Evolutionary conservation across 352 stramenopile genomes (phyloP).

Genomic region (Globisporangium echinulatum): DNA sequence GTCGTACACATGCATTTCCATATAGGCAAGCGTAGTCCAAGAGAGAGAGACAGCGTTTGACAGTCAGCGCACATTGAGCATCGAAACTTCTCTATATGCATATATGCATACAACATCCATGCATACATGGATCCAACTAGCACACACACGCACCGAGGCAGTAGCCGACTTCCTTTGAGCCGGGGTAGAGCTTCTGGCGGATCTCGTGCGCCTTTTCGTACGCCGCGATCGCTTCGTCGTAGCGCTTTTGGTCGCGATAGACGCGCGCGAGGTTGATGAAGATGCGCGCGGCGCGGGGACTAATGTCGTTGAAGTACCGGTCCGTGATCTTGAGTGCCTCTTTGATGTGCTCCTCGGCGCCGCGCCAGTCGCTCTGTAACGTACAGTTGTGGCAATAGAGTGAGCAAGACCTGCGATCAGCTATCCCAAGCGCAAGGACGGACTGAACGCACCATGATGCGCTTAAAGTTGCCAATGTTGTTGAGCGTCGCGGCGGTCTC

Average conservation of each 20-base stretch:
- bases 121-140: too few species aligned
- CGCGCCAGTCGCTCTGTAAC: constrained; percentile 48
- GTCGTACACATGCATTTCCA: too few species aligned
- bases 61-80: too few species aligned
- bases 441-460: constrained; percentile 35
- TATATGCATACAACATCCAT: too few species aligned
- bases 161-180: constrained; percentile 71
- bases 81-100: too few species aligned
- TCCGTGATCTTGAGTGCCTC: constrained; percentile 74
- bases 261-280: constrained; percentile 75
- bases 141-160: constrained; percentile 46
- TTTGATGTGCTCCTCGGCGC: constrained; percentile 66
- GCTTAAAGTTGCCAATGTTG: constrained; percentile 83
- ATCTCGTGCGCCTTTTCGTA: constrained; percentile 72
- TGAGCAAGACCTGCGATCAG: neutral
- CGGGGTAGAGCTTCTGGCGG: constrained; percentile 61
- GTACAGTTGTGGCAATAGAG: neutral
- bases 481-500: constrained; percentile 76
- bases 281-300: constrained; percentile 55
- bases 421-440: neutral
- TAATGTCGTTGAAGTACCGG: constrained; percentile 75
- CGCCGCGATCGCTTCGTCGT: constrained; percentile 54
- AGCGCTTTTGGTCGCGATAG: constrained; percentile 73
- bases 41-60: too few species aligned
- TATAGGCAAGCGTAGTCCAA: too few species aligned